Evolutionary conservation across 2,329 filamentous ascomycete species (phyloP), one percentile per base, ranked within the genome.

Genomic region (Beauveria brongniartii): DNA sequence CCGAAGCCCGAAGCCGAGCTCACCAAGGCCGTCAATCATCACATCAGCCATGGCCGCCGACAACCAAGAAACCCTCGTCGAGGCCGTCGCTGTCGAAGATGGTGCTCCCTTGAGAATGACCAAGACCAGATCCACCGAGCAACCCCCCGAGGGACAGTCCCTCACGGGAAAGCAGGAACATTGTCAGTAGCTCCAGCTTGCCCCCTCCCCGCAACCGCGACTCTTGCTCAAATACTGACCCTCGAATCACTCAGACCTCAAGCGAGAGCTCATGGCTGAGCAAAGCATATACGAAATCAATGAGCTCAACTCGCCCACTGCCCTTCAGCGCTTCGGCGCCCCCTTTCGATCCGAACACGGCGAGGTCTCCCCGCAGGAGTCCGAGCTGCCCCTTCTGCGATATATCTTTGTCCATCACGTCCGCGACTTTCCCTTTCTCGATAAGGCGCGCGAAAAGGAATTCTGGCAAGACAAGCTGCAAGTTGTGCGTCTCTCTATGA

Each of bases 401-500:
- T 97, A 94, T 77, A 96, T 99, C 70, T 99, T 99, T 72, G 94
- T 97, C 59, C 89, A 97, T 72, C 92, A 97, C 86, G 86, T 99
- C 63, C 91, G 94, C 70, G 95, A 97, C 69, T 99, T 99, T 69
- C 94, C 94, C 1, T 99, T 99, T 71, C 83, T 99, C 65, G 92
- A 99, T 75, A 91, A 96, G 80, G 94, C 94, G 24, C 89, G 86
- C 70, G 94, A 99, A 82, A 96, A 97, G 82, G 94, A 99, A 76
- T 99, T 99, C 70, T 99, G 94, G 94, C 94, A 99, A 77, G 92
- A 97, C 72, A 97, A 96, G 74, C 79, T 99, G 63, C 94, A 99
- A 79, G 85, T 92, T 71, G 91, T 96, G 77, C 67, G 89, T 86
- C 48, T 86, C 48, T 26, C 14, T 22, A 24, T 22, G 10, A 28